phyloP scores from a whole-genome alignment of 192 early-diverging fungal species.

The Linnemannia exigua region DNA sequence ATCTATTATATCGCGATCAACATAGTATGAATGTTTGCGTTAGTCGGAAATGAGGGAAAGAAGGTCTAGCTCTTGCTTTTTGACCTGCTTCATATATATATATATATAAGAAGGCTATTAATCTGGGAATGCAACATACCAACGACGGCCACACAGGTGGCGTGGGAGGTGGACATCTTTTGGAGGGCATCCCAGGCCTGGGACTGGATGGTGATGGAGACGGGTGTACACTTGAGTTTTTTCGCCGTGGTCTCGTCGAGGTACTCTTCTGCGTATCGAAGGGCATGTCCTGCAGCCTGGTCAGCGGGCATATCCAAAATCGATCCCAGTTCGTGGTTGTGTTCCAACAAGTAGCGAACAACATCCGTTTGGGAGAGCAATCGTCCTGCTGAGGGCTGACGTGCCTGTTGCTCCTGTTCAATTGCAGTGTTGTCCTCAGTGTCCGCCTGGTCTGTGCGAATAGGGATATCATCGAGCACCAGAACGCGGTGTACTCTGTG shows the following conservation, averaged over 20 bases:
- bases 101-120: too few species aligned
- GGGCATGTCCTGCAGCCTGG: conserved; percentile 32
- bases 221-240: conserved; percentile 26
- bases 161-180: conserved; percentile 57
- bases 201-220: conserved; percentile 58
- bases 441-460: conserved; percentile 20
- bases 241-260: conserved; percentile 10
- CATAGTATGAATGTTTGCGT: not conserved
- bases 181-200: conserved; percentile 62
- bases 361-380: conserved; percentile 70
- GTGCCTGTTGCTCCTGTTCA: conserved; percentile 23
- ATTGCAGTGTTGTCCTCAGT: conserved; percentile 23
- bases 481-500: conserved; percentile 64
- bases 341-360: conserved; percentile 60
- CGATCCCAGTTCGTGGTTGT: conserved; percentile 67
- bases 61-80: not conserved
- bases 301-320: conserved; percentile 58
- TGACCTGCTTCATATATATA: not conserved
- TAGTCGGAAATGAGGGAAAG: not conserved
- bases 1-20: conserved; percentile 49
- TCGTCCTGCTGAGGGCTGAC: conserved; percentile 30
- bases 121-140: conserved; percentile 12
- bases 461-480: conserved; percentile 50
- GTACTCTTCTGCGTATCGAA: conserved; percentile 27
- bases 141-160: conserved; percentile 73